These are phyloP conservation scores for Urtica urens DNA, from an alignment of 306 rosid species.

Conservation along the genomic window DNA sequence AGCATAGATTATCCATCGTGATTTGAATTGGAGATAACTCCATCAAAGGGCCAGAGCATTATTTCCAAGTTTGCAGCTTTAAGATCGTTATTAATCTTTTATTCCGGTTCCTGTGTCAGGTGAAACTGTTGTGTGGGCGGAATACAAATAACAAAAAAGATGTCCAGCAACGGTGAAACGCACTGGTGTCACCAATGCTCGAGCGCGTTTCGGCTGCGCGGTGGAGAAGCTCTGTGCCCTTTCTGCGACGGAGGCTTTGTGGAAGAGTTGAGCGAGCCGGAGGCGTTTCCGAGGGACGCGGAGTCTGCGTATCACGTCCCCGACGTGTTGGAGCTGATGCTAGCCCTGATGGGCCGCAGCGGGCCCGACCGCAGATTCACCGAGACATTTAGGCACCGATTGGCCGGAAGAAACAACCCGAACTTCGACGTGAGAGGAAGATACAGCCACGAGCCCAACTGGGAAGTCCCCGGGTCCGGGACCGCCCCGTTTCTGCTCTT, in stretches of 20 bases:
- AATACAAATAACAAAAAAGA: no score
- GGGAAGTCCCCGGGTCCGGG: slow-evolving; percentile 33
- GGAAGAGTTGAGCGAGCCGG: slow-evolving; percentile 27
- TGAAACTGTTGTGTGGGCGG: background rate
- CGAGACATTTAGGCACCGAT: slow-evolving; percentile 42
- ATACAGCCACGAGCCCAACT: slow-evolving; percentile 38
- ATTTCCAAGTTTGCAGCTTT: no score
- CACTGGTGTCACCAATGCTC: slow-evolving; percentile 67
- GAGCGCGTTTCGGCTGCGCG: slow-evolving; percentile 31
- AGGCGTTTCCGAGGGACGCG: slow-evolving; percentile 9
- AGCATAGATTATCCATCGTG: no score
- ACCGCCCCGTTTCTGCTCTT: slow-evolving; percentile 38
- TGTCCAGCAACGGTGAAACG: slow-evolving; percentile 49
- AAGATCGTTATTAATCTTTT: no score
- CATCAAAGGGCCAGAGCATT: no score
- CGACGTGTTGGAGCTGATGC: slow-evolving; percentile 35
- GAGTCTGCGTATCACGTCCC: slow-evolving; percentile 32
- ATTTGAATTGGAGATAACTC: background rate
- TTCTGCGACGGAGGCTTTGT: slow-evolving; percentile 52
- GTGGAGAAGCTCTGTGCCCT: slow-evolving; percentile 35
- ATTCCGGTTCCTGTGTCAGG: no score
- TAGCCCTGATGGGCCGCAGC: slow-evolving; percentile 33
- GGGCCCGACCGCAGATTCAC: slow-evolving; percentile 38
- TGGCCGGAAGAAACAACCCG: slow-evolving; percentile 41
- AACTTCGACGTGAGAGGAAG: slow-evolving; percentile 42